A percentile compares a stretch with the other conserved stretches of the same genome.
These are phyloP conservation scores for Dactylellina sp. DNA, from an alignment of 2,329 filamentous ascomycete species.

Conservation along the genomic window DNA sequence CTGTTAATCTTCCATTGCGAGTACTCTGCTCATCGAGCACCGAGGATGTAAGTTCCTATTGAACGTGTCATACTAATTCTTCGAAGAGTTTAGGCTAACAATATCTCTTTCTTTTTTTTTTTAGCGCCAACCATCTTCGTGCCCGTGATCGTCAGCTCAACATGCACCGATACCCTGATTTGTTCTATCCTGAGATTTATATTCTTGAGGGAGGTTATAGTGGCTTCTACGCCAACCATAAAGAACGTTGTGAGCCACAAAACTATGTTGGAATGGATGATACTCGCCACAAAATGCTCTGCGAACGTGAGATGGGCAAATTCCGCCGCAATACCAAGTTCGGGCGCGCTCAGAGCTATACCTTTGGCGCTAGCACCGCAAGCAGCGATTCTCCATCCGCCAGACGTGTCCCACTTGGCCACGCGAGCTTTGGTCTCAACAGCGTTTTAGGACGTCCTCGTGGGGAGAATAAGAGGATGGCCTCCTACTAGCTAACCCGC, in stretches of 20 bases:
- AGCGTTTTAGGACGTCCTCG: slow-evolving; percentile 40
- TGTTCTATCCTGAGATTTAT: slow-evolving; percentile 97
- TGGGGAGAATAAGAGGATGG: slow-evolving; percentile 34
- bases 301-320: slow-evolving; percentile 93
- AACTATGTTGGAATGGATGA: slow-evolving; percentile 97
- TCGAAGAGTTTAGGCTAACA: slow-evolving; percentile 16
- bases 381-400: slow-evolving; percentile 40
- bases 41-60: slow-evolving; percentile 75
- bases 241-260: slow-evolving; percentile 85
- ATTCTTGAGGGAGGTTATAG: slow-evolving; percentile 97
- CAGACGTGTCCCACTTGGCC: slow-evolving; percentile 44
- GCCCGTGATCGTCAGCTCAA: slow-evolving; percentile 88
- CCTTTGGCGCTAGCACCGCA: slow-evolving; percentile 73
- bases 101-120: background rate
- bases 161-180: slow-evolving; percentile 76
- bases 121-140: slow-evolving; percentile 84
- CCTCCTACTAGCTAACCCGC: slow-evolving; percentile 55
- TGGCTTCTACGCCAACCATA: slow-evolving; percentile 84
- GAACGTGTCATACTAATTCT: background rate
- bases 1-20: slow-evolving; percentile 96
- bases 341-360: slow-evolving; percentile 89
- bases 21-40: slow-evolving; percentile 95
- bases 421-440: slow-evolving; percentile 40
- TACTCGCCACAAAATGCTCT: slow-evolving; percentile 89
- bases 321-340: slow-evolving; percentile 87